Evolutionary conservation across 805 yeast genomes (phyloP), one percentile per base, ranked within the genome.

Genomic region (Candida sithepensis): DNA sequence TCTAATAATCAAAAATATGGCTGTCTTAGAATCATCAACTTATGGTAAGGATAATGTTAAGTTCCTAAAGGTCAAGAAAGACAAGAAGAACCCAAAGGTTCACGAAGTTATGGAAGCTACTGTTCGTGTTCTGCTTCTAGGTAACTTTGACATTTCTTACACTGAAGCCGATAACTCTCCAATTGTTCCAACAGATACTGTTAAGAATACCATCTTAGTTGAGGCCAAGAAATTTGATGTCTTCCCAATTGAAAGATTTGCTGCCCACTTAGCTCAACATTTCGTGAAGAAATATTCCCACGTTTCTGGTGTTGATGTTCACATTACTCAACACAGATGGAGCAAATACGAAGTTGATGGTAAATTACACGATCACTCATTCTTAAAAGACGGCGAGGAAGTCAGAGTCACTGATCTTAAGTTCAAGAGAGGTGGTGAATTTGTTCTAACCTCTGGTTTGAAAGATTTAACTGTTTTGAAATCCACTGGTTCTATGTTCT

Each of bases 11-110:
- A n/a, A n/a, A 24, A 52, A 19, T 39, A 64, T 63, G 68, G 61
- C 66, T 10, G 52, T 52, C 34, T 51, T 65, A 48, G 63, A 63
- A 56, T 60, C 73, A 9, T 84, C 95, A 23, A 72, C 87, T 26
- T 91, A 91, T 75, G 97, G 97, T 55, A 91, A 91, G 67, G 96
- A 82, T 67, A 88, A 89, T 70, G 97, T 91, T 65, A 89, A 91
- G 66, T 87, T 91, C 68, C 77, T 91, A 60, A 91, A 90, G 70
- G 96, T 90, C 58, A 84, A 81, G 69, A 86, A 84, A 62, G 88
- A 88, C 70, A 78, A 86, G 50, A 53, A 71, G 44, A 78, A 89
- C 70, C 90, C 92, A 16, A 71, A 79, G 60, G 72, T 74, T 41
- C 97, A 91, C 67, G 85, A 88, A 50, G 82, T 91, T 37, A 77